phyloP scores from a whole-genome alignment of 108 stramenopile genomes.

The Cylindrotheca closterium region DNA sequence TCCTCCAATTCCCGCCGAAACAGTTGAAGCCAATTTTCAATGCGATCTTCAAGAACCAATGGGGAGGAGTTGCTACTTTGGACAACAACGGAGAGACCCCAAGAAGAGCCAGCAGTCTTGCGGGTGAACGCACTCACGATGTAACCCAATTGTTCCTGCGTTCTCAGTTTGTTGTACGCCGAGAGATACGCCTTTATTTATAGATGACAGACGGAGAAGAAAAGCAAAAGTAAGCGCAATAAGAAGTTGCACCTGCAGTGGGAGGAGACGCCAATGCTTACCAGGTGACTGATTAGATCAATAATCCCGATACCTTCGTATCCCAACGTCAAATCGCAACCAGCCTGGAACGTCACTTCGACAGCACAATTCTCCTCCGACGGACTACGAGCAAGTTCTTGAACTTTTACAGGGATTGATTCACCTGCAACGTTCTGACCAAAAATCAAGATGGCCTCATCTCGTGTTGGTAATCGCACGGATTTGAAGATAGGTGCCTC shows the following conservation, averaged over 20 bases:
- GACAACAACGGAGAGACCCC: slow-evolving; percentile 68
- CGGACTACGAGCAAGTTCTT: slow-evolving; percentile 65
- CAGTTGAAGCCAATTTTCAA: slow-evolving; percentile 66
- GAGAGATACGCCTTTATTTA: slow-evolving; percentile 87
- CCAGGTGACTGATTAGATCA: slow-evolving; percentile 73
- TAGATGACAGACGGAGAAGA: no score
- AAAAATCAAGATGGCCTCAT: slow-evolving; percentile 75
- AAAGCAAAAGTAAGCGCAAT: no score
- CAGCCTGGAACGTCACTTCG: slow-evolving; percentile 75
- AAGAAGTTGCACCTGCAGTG: no score
- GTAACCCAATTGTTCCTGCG: slow-evolving; percentile 88
- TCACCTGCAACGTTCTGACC: slow-evolving; percentile 33
- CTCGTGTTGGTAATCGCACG: slow-evolving; percentile 67
- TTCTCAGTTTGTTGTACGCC: slow-evolving; percentile 83
- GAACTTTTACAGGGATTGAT: slow-evolving; percentile 59
- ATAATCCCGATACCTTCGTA: slow-evolving; percentile 76
- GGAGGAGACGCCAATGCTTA: no score
- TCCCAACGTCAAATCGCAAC: slow-evolving; percentile 60
- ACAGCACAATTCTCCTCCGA: slow-evolving; percentile 84
- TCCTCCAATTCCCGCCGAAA: slow-evolving; percentile 80
- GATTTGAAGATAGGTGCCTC: slow-evolving; percentile 75
- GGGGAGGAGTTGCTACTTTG: slow-evolving; percentile 68
- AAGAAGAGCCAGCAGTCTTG: slow-evolving; percentile 70
- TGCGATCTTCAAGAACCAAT: slow-evolving; percentile 66
- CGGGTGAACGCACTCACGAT: slow-evolving; percentile 76